Percentiles rank a stretch among this genome's conserved stretches.
phyloP scores from a whole-genome alignment of 2,329 filamentous ascomycete species.

The Diaporthe batatas region DNA sequence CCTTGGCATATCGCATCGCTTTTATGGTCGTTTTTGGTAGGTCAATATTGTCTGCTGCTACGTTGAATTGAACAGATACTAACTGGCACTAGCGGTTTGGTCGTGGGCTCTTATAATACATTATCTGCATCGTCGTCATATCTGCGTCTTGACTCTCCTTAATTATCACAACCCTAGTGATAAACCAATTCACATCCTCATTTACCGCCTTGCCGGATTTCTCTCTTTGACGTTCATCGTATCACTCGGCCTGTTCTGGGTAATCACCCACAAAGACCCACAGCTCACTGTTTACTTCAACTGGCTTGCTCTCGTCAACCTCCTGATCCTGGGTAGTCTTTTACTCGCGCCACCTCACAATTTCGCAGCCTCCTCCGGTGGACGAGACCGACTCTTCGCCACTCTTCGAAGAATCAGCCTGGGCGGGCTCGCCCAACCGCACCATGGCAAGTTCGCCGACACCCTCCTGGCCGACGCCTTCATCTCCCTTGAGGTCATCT shows the following conservation, averaged over 20 bases:
- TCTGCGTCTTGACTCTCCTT: slow-evolving; percentile 19
- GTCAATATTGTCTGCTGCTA: background rate
- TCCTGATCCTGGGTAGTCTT: background rate
- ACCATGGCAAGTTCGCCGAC: slow-evolving; percentile 26
- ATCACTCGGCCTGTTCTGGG: slow-evolving; percentile 12
- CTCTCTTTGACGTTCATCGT: slow-evolving; percentile 7
- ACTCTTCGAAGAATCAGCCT: slow-evolving; percentile 21
- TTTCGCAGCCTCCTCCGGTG: slow-evolving; percentile 8
- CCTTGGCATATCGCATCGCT: slow-evolving; percentile 19
- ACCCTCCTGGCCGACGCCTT: slow-evolving; percentile 17
- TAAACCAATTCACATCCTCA: slow-evolving; percentile 19
- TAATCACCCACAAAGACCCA: slow-evolving; percentile 18
- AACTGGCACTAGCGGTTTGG: slow-evolving; percentile 1
- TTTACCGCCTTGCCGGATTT: slow-evolving; percentile 21
- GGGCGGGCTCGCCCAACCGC: slow-evolving; percentile 13
- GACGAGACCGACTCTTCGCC: background rate
- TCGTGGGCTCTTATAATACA: slow-evolving; percentile 25
- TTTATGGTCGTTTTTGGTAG: slow-evolving; percentile 27
- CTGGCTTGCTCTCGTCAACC: slow-evolving; percentile 20
- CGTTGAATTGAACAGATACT: background rate
- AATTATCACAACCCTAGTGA: slow-evolving; percentile 22
- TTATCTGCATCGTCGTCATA: slow-evolving; percentile 12
- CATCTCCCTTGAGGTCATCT: slow-evolving; percentile 15
- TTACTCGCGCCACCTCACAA: slow-evolving; percentile 22
- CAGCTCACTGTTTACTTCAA: slow-evolving; percentile 15